Percentiles rank a stretch among this genome's conserved stretches.
Evolutionary conservation across 768 basidiomycete genomes (phyloP).

Genomic region (Kwoniella dejecticola): DNA sequence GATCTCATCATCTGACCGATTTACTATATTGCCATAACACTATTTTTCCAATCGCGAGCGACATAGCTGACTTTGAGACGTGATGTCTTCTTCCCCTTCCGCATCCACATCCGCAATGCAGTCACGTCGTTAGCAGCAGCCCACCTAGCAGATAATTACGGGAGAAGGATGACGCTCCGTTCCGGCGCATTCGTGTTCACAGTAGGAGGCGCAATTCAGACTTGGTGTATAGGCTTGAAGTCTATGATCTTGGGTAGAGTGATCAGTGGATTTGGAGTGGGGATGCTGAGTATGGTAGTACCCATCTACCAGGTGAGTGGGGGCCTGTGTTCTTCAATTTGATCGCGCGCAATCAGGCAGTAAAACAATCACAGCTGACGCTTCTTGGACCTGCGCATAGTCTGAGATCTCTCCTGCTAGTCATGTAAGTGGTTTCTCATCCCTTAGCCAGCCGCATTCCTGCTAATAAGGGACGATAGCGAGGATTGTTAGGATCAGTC

Average conservation of each 20-base stretch:
- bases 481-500: conserved; percentile 89
- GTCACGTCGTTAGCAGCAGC: conserved; percentile 89
- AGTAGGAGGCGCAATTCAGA: conserved; percentile 79
- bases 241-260: conserved; percentile 82
- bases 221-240: conserved; percentile 74
- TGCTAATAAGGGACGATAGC: conserved; percentile 57
- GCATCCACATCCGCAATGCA: too few species aligned
- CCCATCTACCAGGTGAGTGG: conserved; percentile 46
- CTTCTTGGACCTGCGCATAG: conserved; percentile 57
- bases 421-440: conserved; percentile 63
- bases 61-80: too few species aligned
- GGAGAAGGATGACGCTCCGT: conserved; percentile 80
- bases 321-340: too few species aligned
- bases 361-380: too few species aligned
- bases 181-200: conserved; percentile 81
- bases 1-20: too few species aligned
- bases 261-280: conserved; percentile 85
- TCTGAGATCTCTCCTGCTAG: conserved; percentile 92
- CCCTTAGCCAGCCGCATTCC: background rate
- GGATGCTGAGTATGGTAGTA: conserved; percentile 73
- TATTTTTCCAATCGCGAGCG: too few species aligned
- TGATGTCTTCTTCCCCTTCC: too few species aligned
- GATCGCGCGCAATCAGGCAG: too few species aligned
- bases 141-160: conserved; percentile 80
- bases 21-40: too few species aligned